Base-by-base conservation (phyloP, 208 protist genomes). In the Acanthamoeba healyi region DNA sequence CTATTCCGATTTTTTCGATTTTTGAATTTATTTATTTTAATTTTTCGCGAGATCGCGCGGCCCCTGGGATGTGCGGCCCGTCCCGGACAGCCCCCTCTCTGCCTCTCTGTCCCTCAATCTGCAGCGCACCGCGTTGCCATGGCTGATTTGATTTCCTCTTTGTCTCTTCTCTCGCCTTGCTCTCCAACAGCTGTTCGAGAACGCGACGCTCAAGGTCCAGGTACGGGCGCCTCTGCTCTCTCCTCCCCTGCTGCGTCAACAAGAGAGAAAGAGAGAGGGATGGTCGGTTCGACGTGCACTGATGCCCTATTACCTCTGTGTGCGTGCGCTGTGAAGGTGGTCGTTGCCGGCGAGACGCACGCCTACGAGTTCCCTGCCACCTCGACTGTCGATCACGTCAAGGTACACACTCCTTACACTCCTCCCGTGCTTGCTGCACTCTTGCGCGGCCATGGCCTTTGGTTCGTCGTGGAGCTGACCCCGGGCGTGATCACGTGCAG, bases 321-420 rank as follows among this genome's bases (percentile, higher is more conserved):
- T 0, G 19, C 51, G 0, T n/a, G 0, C 51, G 1, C 46, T 54
- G 0, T 9, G 46, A 58, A 79, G 70, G 70, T 79, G 38, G 5
- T 24, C 32, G 22, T 79, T 14, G 70, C 70, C 14, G 70, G 70
- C 9, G 70, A 79, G 40, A n/a, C 22, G 70, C 24, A 46, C 70
- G 19, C 70, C 22, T 79, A 79, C 36, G 70, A 79, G 70, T 79
- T 79, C 22, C 70, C 70, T 15, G 70, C 70, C 36, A 79, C 70
- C 70, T 79, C 70, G 32, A 79, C 70, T 6, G 70, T 79, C 70
- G 70, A 79, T 79, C 70, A 79, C 70, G 70, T 79, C 70, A 79
- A 79, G 17, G 70, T 79, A 79, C 1, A 0, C 51, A 0, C 51
- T 2, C 46, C 46, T 54, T 17, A 22, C 46, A 22, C 46, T 54